Percentiles rank a stretch among this genome's conserved stretches.
phyloP scores from a whole-genome alignment of 495 filamentous ascomycete genomes.

The Lasiosphaeria miniovina region DNA sequence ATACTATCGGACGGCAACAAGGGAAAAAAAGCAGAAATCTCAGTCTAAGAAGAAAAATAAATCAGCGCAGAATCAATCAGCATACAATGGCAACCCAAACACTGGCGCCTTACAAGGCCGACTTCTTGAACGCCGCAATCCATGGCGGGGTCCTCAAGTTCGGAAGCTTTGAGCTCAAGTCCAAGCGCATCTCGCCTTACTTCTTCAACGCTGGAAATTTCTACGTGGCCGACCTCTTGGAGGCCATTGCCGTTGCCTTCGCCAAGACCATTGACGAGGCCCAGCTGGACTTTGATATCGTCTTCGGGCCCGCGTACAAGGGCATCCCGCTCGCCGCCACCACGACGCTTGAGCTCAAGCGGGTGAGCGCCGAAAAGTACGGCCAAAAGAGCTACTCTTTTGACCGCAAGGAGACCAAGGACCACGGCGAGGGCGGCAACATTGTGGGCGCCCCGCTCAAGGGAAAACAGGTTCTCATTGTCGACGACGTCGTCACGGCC shows the following conservation, averaged over 20 bases:
- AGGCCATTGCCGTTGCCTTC: constrained; percentile 72
- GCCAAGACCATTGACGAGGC: constrained; percentile 63
- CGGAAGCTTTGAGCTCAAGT: constrained; percentile 87
- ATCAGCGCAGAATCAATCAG: too few relatives aligned
- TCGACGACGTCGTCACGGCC: constrained; percentile 95
- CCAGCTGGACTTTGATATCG: constrained; percentile 58
- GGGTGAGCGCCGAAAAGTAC: constrained; percentile 55
- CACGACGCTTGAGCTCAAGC: constrained; percentile 64
- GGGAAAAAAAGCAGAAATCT: too few relatives aligned
- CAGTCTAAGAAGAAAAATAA: too few relatives aligned
- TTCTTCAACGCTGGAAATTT: constrained; percentile 96
- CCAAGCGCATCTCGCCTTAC: constrained; percentile 90
- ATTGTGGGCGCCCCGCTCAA: constrained; percentile 83
- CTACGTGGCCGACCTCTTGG: constrained; percentile 69
- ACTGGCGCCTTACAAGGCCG: constrained; percentile 52
- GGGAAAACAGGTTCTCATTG: constrained; percentile 79
- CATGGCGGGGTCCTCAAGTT: constrained; percentile 76
- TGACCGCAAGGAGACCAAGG: constrained; percentile 93
- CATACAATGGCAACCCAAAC: neutral
- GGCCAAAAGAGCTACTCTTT: constrained; percentile 72
- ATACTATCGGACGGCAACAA: too few relatives aligned
- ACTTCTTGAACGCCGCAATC: constrained; percentile 71
- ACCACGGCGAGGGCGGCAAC: constrained; percentile 87
- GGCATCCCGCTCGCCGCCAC: constrained; percentile 83
- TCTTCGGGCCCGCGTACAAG: constrained; percentile 93